Evolutionary conservation across 441 rosid genomes (phyloP).

Genomic region (Croton laevigatus): DNA sequence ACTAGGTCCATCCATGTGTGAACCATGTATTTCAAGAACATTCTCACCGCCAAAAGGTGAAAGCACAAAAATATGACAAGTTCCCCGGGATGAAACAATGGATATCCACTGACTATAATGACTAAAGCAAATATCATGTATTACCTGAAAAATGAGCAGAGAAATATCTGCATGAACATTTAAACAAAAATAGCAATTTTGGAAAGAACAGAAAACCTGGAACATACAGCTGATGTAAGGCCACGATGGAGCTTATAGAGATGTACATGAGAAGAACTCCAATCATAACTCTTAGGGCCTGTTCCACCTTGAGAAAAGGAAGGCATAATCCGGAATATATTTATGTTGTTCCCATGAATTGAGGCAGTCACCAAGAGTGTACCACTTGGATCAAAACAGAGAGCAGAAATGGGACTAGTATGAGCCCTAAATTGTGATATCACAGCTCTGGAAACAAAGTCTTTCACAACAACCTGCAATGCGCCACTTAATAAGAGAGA

Average conservation of each 20-base stretch:
- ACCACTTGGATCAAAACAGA: constrained; percentile 96
- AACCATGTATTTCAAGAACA: constrained; percentile 65
- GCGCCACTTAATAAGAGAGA: constrained; percentile 20
- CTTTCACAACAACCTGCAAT: constrained; percentile 89
- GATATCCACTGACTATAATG: constrained; percentile 92
- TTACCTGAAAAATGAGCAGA: constrained; percentile 55
- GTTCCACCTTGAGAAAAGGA: constrained; percentile 50
- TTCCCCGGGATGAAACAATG: constrained; percentile 81
- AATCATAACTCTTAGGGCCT: constrained; percentile 54
- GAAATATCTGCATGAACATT: constrained; percentile 8
- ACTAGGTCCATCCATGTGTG: constrained; percentile 61
- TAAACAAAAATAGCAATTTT: background rate
- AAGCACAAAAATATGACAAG: constrained; percentile 87
- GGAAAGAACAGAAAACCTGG: constrained; percentile 18
- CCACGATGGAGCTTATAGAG: constrained; percentile 98
- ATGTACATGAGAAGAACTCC: constrained; percentile 89
- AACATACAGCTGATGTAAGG: constrained; percentile 85
- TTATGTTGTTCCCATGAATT: constrained; percentile 83
- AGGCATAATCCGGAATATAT: constrained; percentile 88
- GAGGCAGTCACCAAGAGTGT: constrained; percentile 92
- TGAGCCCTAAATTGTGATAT: constrained; percentile 88
- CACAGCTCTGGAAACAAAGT: constrained; percentile 74
- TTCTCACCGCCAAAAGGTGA: constrained; percentile 96
- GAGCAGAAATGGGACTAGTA: constrained; percentile 92
- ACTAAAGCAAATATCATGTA: constrained; percentile 93